Base-by-base conservation (phyloP, 106 monocot genomes). In the Phalaenopsis equestris region DNA sequence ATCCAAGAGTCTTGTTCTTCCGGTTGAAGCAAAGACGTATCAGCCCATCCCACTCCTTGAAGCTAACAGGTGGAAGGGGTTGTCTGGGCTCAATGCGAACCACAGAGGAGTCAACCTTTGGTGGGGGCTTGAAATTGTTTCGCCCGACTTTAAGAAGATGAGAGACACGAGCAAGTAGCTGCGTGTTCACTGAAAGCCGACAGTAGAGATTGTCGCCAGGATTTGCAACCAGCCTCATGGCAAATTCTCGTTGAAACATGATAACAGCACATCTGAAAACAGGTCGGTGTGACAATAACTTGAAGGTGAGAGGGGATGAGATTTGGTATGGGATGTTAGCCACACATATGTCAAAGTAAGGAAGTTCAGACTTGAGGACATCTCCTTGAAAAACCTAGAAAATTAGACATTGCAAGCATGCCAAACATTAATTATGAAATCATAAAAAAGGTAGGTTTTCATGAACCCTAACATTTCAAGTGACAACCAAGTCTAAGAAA, bases 251-350 rank as follows among this genome's bases (percentile, higher is more conserved):
- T 73, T 95, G 92, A 85, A 86, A 93, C 92, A 95, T 95, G 43
- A 95, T 95, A 55, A 95, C 88, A 49, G 95, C 95, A 73, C 97
- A 94, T 45, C 94, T 81, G 74, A 98, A 98, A 56, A 49, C 57
- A 12, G 92, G 91, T 4, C 82, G 84, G 86, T 92, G 94, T 1
- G 98, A 75, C 1, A 98, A 85, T 38, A 98, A 85, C 89, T 94
- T 98, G 88, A 94, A 98, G 6, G 98, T 98, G 37, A 98, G 87
- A 0, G 94, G 98, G 7, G 98, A 92, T 5, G 94, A 98, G 36
- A 98, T 98, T 73, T 98, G 92, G 78, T 98, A 98, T 0, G 98
- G 92, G 61, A 98, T 98, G 74, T 98, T 98, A 0, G 94, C 98
- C 18, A 98, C 98, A 79, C 98, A 98, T 0, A 98, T 91, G 80